Evolutionary conservation across 179 eudicot genomes (phyloP).

Genomic region (Amaranthus tricolor): DNA sequence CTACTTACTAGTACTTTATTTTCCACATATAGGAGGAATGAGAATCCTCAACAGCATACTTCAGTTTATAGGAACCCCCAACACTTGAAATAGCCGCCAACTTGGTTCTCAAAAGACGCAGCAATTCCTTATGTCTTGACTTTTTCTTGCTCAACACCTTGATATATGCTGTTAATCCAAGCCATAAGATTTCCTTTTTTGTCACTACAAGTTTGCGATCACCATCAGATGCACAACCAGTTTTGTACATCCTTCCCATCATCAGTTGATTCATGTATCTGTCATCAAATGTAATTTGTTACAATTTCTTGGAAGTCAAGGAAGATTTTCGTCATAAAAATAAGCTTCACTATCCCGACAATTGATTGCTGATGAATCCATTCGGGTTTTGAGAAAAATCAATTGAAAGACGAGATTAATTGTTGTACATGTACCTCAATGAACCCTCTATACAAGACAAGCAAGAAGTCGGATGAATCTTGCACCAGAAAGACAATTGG

Average conservation of each 20-base stretch:
- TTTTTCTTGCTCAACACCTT: slow-evolving; percentile 57
- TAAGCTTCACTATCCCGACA: not conserved
- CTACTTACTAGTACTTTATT: slow-evolving; percentile 46
- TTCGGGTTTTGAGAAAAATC: not conserved
- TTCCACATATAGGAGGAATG: slow-evolving; percentile 74
- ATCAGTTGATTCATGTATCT: slow-evolving; percentile 78
- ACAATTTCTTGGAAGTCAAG: not conserved
- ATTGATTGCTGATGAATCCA: not conserved
- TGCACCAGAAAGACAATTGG: slow-evolving; percentile 42
- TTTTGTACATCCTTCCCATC: slow-evolving; percentile 50
- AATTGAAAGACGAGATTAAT: not conserved
- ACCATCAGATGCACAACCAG: slow-evolving; percentile 17
- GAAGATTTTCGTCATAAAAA: not conserved
- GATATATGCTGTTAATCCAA: slow-evolving; percentile 68
- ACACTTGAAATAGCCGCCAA: slow-evolving; percentile 33
- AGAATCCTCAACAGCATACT: slow-evolving; percentile 64
- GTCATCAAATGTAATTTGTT: slow-evolving; percentile 4
- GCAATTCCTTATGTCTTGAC: slow-evolving; percentile 49
- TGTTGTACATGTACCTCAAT: slow-evolving; percentile 44
- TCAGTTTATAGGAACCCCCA: slow-evolving; percentile 33
- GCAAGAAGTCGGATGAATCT: slow-evolving; percentile 33
- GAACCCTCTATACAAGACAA: slow-evolving; percentile 47
- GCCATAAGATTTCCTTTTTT: slow-evolving; percentile 60
- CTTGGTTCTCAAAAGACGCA: slow-evolving; percentile 42
- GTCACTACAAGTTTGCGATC: slow-evolving; percentile 41